phyloP scores from a whole-genome alignment of 164 flowering plant species.

The Chimonanthus salicifolius region DNA sequence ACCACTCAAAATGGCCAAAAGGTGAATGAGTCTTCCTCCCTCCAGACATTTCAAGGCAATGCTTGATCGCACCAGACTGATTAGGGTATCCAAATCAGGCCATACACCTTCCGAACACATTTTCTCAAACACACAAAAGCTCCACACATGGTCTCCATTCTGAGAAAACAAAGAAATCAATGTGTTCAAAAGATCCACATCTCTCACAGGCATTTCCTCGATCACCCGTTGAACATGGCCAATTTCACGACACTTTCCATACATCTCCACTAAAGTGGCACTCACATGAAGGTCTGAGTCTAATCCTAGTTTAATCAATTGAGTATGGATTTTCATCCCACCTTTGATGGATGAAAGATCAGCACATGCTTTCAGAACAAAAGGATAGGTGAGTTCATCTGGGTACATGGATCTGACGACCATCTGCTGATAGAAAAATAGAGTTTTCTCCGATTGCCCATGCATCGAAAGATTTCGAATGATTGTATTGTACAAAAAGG shows the following conservation, averaged over 20 bases:
- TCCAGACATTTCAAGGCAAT: conserved; percentile 34
- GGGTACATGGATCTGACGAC: conserved; percentile 30
- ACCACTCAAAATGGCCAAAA: conserved; percentile 27
- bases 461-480: conserved; percentile 21
- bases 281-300: conserved; percentile 28
- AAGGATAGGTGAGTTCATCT: conserved; percentile 38
- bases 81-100: conserved; percentile 24
- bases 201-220: conserved; percentile 15
- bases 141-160: conserved; percentile 3
- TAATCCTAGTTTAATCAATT: conserved; percentile 39
- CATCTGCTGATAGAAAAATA: conserved; percentile 35
- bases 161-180: conserved; percentile 9
- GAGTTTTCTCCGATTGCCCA: conserved; percentile 27
- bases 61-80: conserved; percentile 32
- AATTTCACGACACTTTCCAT: conserved; percentile 11
- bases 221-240: conserved; percentile 9
- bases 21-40: conserved; percentile 31
- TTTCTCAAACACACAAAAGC: conserved; percentile 23
- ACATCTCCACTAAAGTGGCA: conserved; percentile 26
- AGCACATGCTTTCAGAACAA: conserved; percentile 36
- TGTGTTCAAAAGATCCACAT: conserved; percentile 5
- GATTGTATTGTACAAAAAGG: conserved; percentile 22
- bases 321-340: conserved; percentile 34
- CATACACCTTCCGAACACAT: conserved; percentile 31
- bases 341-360: conserved; percentile 15